phyloP scores from a whole-genome alignment of 345 rosid genomes.

The Bretschneidera sinensis region DNA sequence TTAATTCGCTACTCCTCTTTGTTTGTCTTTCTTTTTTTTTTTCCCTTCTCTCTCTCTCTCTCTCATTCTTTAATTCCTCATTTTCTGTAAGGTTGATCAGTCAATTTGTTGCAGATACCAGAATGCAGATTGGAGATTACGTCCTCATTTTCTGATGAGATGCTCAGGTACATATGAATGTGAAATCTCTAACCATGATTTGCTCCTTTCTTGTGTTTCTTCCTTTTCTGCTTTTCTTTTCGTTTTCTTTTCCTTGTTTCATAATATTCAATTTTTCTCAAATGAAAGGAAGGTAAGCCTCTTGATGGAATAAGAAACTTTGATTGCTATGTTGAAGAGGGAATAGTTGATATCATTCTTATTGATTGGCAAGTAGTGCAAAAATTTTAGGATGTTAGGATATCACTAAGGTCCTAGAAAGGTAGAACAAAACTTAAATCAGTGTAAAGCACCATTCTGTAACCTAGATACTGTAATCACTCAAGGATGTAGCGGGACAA shows the following conservation, averaged over 20 bases:
- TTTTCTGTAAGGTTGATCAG: conserved; percentile 15
- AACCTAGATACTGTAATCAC: no score
- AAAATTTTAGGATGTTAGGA: not conserved
- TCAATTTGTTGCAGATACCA: conserved; percentile 70
- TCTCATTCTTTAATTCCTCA: conserved; percentile 3
- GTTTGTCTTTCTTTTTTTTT: conserved; percentile 6
- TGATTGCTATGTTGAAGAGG: not conserved
- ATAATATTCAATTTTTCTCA: not conserved
- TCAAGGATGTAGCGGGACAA: no score
- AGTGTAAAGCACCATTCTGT: not conserved
- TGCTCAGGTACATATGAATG: conserved; percentile 51
- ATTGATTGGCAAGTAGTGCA: not conserved
- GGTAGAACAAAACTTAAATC: not conserved
- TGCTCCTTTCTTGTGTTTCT: no score
- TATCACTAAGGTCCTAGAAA: not conserved
- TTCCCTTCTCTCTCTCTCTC: conserved; percentile 8
- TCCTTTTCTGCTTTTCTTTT: conserved; percentile 7
- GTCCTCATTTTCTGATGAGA: conserved; percentile 86
- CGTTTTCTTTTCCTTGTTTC: not conserved
- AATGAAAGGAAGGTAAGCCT: not conserved
- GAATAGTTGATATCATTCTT: no score
- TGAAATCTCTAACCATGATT: not conserved
- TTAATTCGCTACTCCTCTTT: not conserved
- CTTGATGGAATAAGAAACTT: not conserved
- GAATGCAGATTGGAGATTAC: conserved; percentile 94